Conservation (phyloP, 148 eudicot genomes). For the Diospyros lotus region DNA sequence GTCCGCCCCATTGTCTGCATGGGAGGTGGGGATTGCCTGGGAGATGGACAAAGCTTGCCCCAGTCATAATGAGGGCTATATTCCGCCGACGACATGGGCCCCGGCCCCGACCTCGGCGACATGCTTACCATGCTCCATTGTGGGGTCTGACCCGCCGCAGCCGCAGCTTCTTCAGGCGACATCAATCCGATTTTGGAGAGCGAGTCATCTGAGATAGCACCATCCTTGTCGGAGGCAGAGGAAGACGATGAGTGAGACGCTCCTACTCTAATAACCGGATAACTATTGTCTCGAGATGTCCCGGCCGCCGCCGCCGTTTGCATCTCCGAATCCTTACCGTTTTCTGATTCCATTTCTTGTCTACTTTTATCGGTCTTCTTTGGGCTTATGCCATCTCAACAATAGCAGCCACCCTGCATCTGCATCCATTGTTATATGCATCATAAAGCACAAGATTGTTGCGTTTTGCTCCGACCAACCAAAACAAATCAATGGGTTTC, state of each 20-base stretch:
- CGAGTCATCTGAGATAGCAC: slow-evolving; percentile 3
- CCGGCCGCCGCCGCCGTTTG: neutral
- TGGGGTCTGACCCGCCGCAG: neutral
- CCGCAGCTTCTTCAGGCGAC: neutral
- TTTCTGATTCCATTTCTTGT: slow-evolving; percentile 11
- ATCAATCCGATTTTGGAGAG: neutral
- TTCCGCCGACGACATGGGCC: slow-evolving; percentile 1
- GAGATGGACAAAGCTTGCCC: slow-evolving; percentile 4
- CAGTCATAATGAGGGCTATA: neutral
- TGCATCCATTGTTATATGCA: neutral
- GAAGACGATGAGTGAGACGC: neutral
- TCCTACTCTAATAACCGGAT: neutral
- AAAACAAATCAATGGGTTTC: no score
- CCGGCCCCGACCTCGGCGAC: slow-evolving; percentile 9
- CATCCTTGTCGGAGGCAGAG: slow-evolving; percentile 1
- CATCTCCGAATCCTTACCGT: slow-evolving; percentile 2
- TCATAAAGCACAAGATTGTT: no score
- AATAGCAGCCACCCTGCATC: neutral
- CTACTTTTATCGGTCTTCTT: neutral
- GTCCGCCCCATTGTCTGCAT: slow-evolving; percentile 27
- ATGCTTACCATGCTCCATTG: slow-evolving; percentile 28
- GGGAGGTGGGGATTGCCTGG: slow-evolving; percentile 31
- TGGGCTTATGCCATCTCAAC: slow-evolving; percentile 2
- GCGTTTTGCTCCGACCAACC: no score
- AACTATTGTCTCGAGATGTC: neutral